A percentile compares a stretch with the other conserved stretches of the same genome.
These are phyloP conservation scores for Triglochin maritima DNA, from an alignment of 106 monocot genomes.

Conservation along the genomic window DNA sequence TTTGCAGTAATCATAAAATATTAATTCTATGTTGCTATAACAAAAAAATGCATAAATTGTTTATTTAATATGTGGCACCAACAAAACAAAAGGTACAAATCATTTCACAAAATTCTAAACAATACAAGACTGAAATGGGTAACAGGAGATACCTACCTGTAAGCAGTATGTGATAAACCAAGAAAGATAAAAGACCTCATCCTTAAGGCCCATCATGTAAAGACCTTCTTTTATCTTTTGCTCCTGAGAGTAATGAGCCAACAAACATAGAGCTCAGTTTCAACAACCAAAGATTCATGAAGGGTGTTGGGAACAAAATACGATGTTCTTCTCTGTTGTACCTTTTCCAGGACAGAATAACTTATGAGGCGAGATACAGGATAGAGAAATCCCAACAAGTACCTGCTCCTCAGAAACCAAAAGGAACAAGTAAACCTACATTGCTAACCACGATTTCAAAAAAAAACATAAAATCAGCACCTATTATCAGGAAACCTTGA, in stretches of 20 bases:
- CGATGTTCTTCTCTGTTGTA: conserved; percentile 2
- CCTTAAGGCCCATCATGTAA: conserved; percentile 83
- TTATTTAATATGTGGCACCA: too few species aligned
- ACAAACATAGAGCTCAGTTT: background rate
- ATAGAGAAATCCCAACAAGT: conserved; percentile 84
- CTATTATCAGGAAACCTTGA: background rate
- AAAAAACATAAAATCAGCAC: background rate
- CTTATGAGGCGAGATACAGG: conserved; percentile 81
- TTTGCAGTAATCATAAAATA: too few species aligned
- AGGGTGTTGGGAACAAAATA: background rate
- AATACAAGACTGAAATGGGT: too few species aligned
- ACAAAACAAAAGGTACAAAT: too few species aligned
- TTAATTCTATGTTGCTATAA: too few species aligned
- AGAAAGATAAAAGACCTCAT: conserved; percentile 78
- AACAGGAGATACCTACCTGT: conserved; percentile 32
- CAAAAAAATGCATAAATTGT: too few species aligned
- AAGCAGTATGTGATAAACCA: conserved; percentile 82
- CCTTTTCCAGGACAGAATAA: conserved; percentile 82
- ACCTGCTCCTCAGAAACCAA: conserved; percentile 30
- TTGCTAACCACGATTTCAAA: background rate
- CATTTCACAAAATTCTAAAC: too few species aligned
- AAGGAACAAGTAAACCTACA: background rate
- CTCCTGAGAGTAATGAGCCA: conserved; percentile 33
- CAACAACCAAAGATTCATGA: background rate
- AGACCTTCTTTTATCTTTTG: conserved; percentile 91